Percentiles rank a stretch among this genome's conserved stretches.
These are phyloP conservation scores for Purpureocillium lavendulum DNA, from an alignment of 2,329 filamentous ascomycete genomes.

Conservation along the genomic window DNA sequence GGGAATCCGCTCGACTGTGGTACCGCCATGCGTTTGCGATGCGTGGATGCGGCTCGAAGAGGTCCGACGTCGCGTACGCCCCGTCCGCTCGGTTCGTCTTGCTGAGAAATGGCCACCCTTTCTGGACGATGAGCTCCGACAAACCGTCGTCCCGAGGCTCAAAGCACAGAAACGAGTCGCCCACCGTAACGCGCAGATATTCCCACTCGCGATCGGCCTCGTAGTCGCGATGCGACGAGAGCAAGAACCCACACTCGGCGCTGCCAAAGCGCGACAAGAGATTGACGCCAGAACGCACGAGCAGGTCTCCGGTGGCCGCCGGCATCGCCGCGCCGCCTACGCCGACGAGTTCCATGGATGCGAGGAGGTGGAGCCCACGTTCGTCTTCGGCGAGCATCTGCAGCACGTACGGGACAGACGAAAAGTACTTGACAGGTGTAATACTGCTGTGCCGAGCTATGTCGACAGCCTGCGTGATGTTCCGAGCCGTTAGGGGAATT, in stretches of 20 bases:
- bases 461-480: slow-evolving; percentile 39
- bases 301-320: slow-evolving; percentile 38
- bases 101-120: slow-evolving; percentile 49
- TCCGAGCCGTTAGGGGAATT: slow-evolving; percentile 46
- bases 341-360: slow-evolving; percentile 50
- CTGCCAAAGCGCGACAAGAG: slow-evolving; percentile 57
- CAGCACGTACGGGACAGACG: slow-evolving; percentile 51
- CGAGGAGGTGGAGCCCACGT: slow-evolving; percentile 31
- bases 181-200: slow-evolving; percentile 37
- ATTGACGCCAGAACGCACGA: slow-evolving; percentile 42
- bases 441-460: slow-evolving; percentile 18
- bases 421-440: slow-evolving; percentile 44
- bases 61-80: slow-evolving; percentile 54
- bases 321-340: slow-evolving; percentile 55
- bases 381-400: slow-evolving; percentile 39
- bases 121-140: slow-evolving; percentile 46
- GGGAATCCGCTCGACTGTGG: slow-evolving; percentile 51
- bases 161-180: slow-evolving; percentile 29
- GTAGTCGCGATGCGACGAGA: slow-evolving; percentile 53
- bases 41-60: slow-evolving; percentile 47
- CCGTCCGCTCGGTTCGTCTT: slow-evolving; percentile 51
- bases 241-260: slow-evolving; percentile 57
- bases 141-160: slow-evolving; percentile 32
- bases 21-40: slow-evolving; percentile 52
- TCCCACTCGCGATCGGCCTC: slow-evolving; percentile 49